These are phyloP conservation scores for Penicillium soppii DNA, from an alignment of 495 filamentous ascomycete genomes.

Conservation along the genomic window DNA sequence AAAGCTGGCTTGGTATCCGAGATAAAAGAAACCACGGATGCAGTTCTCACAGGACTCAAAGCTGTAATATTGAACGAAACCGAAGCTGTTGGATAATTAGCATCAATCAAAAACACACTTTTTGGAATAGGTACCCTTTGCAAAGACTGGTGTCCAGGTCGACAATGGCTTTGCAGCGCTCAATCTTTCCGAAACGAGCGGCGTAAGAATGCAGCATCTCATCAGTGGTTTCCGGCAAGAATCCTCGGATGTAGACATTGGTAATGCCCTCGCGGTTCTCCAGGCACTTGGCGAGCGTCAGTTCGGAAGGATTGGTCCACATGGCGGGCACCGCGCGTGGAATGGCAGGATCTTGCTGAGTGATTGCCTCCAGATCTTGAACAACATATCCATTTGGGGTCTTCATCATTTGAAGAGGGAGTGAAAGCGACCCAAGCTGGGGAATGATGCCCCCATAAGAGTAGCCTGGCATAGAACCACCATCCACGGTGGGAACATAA, in stretches of 20 bases:
- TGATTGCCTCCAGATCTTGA: slow-evolving; percentile 66
- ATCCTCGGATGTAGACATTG: slow-evolving; percentile 96
- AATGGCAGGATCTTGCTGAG: slow-evolving; percentile 74
- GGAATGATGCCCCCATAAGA: slow-evolving; percentile 20
- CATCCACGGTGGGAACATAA: slow-evolving; percentile 17
- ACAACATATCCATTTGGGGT: slow-evolving; percentile 54
- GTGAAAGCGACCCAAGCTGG: slow-evolving; percentile 22
- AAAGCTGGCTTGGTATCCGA: slow-evolving; percentile 96
- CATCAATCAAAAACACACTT: not conserved
- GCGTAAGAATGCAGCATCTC: slow-evolving; percentile 82
- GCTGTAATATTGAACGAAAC: slow-evolving; percentile 90
- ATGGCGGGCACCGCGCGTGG: slow-evolving; percentile 87
- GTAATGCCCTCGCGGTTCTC: slow-evolving; percentile 85
- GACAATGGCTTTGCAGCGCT: slow-evolving; percentile 96
- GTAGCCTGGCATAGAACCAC: slow-evolving; percentile 22
- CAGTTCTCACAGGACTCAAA: slow-evolving; percentile 88
- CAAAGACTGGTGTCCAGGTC: slow-evolving; percentile 86
- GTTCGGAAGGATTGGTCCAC: slow-evolving; percentile 69
- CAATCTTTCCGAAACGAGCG: slow-evolving; percentile 81
- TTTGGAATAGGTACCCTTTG: slow-evolving; percentile 70
- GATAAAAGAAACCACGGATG: slow-evolving; percentile 91
- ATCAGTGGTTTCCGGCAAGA: slow-evolving; percentile 92
- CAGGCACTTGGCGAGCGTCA: slow-evolving; percentile 83
- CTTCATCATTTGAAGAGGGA: slow-evolving; percentile 45
- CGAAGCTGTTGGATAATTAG: slow-evolving; percentile 64